Evolutionary conservation across 176 grass and related monocot genomes (phyloP), one percentile per base, ranked within the genome.

Genomic region (Musa schizocarpa): DNA sequence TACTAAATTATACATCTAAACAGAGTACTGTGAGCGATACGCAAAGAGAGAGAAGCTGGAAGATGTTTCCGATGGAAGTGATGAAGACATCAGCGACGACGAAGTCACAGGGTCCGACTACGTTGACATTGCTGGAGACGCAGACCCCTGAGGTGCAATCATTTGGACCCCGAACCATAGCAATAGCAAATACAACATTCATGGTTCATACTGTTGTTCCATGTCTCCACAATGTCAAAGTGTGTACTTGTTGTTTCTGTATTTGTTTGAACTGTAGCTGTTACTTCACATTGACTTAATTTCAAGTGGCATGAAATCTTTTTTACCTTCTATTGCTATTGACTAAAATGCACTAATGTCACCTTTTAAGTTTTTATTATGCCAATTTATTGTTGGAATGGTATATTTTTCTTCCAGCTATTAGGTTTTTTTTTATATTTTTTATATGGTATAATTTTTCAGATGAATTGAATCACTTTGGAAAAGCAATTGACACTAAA

Each of bases 1-100:
- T 53, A 53, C 21, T 26, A 13, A 68, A 34, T 34, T 8, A 55
- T 24, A 73, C 54, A 25, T 73, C 14, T 73, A 22, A 17, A 1
- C 54, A 74, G 72, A 74, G 52, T 58, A 74, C 9, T 57, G 72
- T 34, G 72, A 56, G 24, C 53, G 53, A 13, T 74, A 74, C 11
- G 72, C 72, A 58, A 74, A 74, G 72, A 74, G 53, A 29, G 67
- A 69, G 49, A 57, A 74, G 26, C 25, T 74, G 2, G 72, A 58
- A 19, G 43, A 74, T 55, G 13, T 34, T 74, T 74, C 72, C 1
- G 54, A 74, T 74, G 23, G 24, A 29, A 74, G 25, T 5, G 72
- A 74, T 10, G 25, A 43, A 34, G 72, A 48, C 22, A 74, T 74
- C 72, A 54, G 71, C 3, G 51, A 73, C 5, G 23, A 73, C 9